Evolutionary conservation across 805 yeast species (phyloP), one percentile per base, ranked within the genome.

Genomic region (Lipomyces oligophaga): DNA sequence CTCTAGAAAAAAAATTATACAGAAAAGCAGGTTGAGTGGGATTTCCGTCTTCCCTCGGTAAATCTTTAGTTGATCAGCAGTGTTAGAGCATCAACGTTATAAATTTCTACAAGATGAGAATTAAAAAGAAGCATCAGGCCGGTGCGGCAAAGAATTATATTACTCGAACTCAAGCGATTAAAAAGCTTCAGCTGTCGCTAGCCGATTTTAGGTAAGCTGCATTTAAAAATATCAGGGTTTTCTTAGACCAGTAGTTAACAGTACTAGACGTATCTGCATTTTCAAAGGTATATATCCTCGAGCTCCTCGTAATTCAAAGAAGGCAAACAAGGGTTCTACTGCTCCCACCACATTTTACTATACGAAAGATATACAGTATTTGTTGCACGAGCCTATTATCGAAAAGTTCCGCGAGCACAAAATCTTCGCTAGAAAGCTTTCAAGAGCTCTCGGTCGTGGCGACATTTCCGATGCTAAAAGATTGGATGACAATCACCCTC

Each of bases 251-350:
- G n/a, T n/a, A n/a, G n/a, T n/a, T n/a, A n/a, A n/a, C n/a, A n/a
- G n/a, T n/a, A n/a, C n/a, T 18, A 81, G 96, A 71, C 80, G 98
- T 63, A 76, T 93, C 63, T 93, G 98, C 76, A 93, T 93, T 65
- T 87, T 93, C 76, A 93, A 93, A 68, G 98, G 98, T 42, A 89
- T 93, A 55, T 93, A 87, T 65, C 98, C 98, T 44, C 79, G 98
- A 66, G 97, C 88, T 64, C 97, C 97, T 38, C 75, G 89, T 60
- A 87, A 86, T 69, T 93, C 89, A 72, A 87, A 84, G 79, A 89
- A 87, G 75, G 96, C 97, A 50, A 90, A 88, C 69, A 93, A 87
- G 69, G 97, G 98, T 19, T 85, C 96, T n/a, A 86, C 97, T 5
- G 95, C 94, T 21, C 95, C 95, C 38, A 83, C 84, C 20, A 93